Evolutionary conservation across 306 rosid genomes (phyloP), one percentile per base, ranked within the genome.

Genomic region (Alnus glutinosa): DNA sequence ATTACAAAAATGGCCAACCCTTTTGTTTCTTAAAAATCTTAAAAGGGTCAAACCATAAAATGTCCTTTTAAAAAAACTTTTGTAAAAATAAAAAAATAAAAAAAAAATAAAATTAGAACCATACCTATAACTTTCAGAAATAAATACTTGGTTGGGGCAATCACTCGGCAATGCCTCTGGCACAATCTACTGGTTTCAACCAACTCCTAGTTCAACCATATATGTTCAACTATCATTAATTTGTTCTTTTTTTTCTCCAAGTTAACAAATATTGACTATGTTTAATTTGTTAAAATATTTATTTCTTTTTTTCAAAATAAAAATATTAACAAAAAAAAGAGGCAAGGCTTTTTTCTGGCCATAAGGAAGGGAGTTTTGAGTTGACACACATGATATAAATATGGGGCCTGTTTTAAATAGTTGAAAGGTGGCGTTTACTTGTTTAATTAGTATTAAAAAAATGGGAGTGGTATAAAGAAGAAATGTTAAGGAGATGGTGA

Each of bases 401-500:
- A 8, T n/a, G 62, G 28, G 28, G 23, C 3, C 7, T 55, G 62
- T 55, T 55, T n/a, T 2, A 55, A 16, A 19, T 12, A 9, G 10
- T 49, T 49, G 52, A 1, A 16, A 55, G 44, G 18, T 16, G 46
- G 32, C 72, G 52, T 68, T 36, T 39, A n/a, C 30, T n/a, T 42
- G 49, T 68, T 68, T 68, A 16, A 4, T 9, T 68, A 18, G 32
- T 19, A 9, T 46, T 68, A 39, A 3, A 66, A 68, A 16, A 39
- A 4, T 18, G 18, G 2, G 16, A 15, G 2, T 13, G 15, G 1
- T 42, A 42, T 5, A 5, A 16, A 50, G 72, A 13, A 42, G 14
- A 69, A 59, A 48, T 44, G 64, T 5, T 46, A 46, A 8, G 77
- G 23, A 9, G 4, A 72, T 79, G 16, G 77, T 59, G 64, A 58